Evolutionary conservation across 805 yeast genomes (phyloP).

Genomic region (Spathaspora boniae): DNA sequence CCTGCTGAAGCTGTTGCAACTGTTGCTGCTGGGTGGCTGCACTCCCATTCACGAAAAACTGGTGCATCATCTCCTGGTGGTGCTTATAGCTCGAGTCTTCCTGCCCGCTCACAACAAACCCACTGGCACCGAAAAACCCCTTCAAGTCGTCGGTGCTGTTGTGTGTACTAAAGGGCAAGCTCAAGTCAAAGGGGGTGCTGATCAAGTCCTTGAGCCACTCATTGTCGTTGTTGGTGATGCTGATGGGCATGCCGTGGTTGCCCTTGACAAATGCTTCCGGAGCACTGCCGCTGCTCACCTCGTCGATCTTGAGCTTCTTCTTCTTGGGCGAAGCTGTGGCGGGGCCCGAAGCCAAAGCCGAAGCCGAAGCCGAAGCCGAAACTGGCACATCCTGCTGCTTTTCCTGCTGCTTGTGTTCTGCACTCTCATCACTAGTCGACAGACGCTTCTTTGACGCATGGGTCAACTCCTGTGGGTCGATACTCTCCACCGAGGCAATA

Average conservation of each 20-base stretch:
- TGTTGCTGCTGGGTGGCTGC: background rate
- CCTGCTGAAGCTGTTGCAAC: slow-evolving; percentile 1
- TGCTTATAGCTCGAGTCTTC: slow-evolving; percentile 1
- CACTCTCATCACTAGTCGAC: no score
- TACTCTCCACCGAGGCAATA: slow-evolving; percentile 1
- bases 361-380: background rate
- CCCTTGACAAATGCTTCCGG: slow-evolving; percentile 10
- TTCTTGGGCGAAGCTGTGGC: background rate
- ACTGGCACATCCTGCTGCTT: background rate
- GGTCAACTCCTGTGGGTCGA: slow-evolving; percentile 6
- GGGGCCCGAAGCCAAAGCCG: background rate
- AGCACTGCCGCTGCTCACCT: slow-evolving; percentile 2
- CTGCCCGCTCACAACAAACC: slow-evolving; percentile 9
- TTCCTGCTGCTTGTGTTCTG: slow-evolving; percentile 1
- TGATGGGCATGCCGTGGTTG: slow-evolving; percentile 11
- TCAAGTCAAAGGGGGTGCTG: slow-evolving; percentile 59
- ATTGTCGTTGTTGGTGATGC: slow-evolving; percentile 21
- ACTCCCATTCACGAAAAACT: slow-evolving; percentile 1
- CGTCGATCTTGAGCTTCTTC: slow-evolving; percentile 7
- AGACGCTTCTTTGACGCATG: slow-evolving; percentile 5
- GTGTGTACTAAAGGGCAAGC: slow-evolving; percentile 27
- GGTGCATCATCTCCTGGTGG: slow-evolving; percentile 8
- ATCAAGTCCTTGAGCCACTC: slow-evolving; percentile 74
- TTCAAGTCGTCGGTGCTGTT: slow-evolving; percentile 7
- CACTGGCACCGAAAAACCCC: slow-evolving; percentile 6